phyloP scores from a whole-genome alignment of 1,139 yeast species.

The Arxiozyma telluris region DNA sequence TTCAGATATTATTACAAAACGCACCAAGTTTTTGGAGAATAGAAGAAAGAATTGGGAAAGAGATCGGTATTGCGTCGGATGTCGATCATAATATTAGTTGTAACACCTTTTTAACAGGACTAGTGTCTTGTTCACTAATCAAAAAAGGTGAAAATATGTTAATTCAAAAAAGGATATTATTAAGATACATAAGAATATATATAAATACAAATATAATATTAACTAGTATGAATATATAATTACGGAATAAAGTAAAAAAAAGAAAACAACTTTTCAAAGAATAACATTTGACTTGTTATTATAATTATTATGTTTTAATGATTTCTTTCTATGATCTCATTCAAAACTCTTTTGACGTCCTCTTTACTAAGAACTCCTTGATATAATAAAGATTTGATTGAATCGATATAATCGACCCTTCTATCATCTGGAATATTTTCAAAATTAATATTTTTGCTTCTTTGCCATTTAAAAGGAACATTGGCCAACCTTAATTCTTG shows the following conservation, averaged over 20 bases:
- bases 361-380: conserved; percentile 26
- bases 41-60: too few species aligned
- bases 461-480: conserved; percentile 12
- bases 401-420: conserved; percentile 7
- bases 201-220: background rate
- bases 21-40: too few species aligned
- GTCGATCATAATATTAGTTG: too few species aligned
- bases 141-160: too few species aligned
- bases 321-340: conserved; percentile 19
- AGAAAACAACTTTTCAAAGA: background rate
- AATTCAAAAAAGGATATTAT: background rate
- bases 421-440: conserved; percentile 1
- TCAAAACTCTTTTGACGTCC: conserved; percentile 25
- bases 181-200: background rate
- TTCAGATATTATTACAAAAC: too few species aligned
- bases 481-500: conserved; percentile 19
- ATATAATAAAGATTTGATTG: conserved; percentile 20
- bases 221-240: background rate
- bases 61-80: too few species aligned
- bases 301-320: conserved; percentile 2
- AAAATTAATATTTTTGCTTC: background rate
- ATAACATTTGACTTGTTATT: background rate
- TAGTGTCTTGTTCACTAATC: too few species aligned
- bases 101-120: too few species aligned
- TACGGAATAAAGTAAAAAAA: background rate